Evolutionary conservation across 2,329 filamentous ascomycete genomes (phyloP), one percentile per base, ranked within the genome.

Genomic region (Fusarium sp.): DNA sequence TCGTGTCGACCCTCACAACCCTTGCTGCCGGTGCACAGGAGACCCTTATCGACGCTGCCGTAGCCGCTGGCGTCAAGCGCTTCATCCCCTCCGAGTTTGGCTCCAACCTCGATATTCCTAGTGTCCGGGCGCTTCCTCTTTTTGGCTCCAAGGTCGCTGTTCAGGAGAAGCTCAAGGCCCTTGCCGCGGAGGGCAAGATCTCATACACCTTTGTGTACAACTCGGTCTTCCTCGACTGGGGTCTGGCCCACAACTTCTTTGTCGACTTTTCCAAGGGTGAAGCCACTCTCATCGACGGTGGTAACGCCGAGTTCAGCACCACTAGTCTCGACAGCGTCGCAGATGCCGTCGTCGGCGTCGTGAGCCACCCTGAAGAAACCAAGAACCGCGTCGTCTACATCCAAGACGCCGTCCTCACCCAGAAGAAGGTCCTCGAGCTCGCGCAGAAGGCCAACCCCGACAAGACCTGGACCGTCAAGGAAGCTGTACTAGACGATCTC

Each of bases 71-170:
- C 6, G 89, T 92, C 0, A 85, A 90, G 77, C 86, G 89, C 14
- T 90, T 92, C 81, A 80, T 92, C 35, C 90, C 90, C 3, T 88
- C 88, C 3, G 90, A 92, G 68, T 92, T 86, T 57, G 84, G 84
- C 36, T 75, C 78, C 49, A 79, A 85, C 81, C 65, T 81, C 11
- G 38, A 61, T 20, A 64, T 79, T 22, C 79, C 80, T 9, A 78
- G 84, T 61, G 73, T 80, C 55, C 71, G 82, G 63, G 58, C 80
- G 3, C 83, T 92, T 1, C 86, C 89, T 2, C 76, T 90, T 2
- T 91, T 89, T 66, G 79, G 78, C 2, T 79, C 79, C 68, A 93
- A 93, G 78, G 56, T 86, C 24, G 77, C 81, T 11, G 69, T 84
- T 3, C 78, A 82, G 53, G 80, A 85, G 5, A 79, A 84, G 62